Evolutionary conservation across 345 rosid genomes (phyloP), one percentile per base, ranked within the genome.

Genomic region (Ceriops zippeliana): DNA sequence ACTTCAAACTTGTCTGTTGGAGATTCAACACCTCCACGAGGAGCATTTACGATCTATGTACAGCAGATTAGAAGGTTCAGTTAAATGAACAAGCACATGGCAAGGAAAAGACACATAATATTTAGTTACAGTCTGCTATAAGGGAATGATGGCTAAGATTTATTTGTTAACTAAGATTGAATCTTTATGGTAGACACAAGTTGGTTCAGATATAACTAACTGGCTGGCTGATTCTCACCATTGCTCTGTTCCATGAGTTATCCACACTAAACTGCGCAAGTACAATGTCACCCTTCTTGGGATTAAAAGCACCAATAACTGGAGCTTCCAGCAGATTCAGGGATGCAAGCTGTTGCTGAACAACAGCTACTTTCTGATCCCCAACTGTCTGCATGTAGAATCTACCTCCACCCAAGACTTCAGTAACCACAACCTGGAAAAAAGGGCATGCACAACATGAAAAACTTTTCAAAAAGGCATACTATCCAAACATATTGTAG

Each of bases 211-310:
- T n/a, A 16, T 19, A 38, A 68, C 28, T 0, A 13, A 28, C 11
- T 1, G 22, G 57, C 28, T 24, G 42, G 26, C 22, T 15, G 20
- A 52, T 10, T 51, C 73, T 80, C 80, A 96, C 99, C 98, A 92
- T 83, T 68, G 99, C 98, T 69, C 99, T 82, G 73, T 96, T 96
- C 99, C 99, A 96, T 58, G 98, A 90, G 69, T 96, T 86, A 80
- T 96, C 99, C 4, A 89, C 83, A 61, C 98, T 92, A 75, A 87
- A 90, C 78, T 96, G 99, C 70, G 99, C 96, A 68, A 96, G 98
- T 58, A 96, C 93, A 62, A 86, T 70, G 56, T 93, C 98, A 63
- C 96, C 97, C 79, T 71, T 90, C 84, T 81, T 90, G 17, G 97
- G 98, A 79, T 78, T 87, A 67, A 93, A 93, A 24, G 97, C 84